Evolutionary conservation across 495 filamentous ascomycete species (phyloP).

Genomic region (Neurospora africana): DNA sequence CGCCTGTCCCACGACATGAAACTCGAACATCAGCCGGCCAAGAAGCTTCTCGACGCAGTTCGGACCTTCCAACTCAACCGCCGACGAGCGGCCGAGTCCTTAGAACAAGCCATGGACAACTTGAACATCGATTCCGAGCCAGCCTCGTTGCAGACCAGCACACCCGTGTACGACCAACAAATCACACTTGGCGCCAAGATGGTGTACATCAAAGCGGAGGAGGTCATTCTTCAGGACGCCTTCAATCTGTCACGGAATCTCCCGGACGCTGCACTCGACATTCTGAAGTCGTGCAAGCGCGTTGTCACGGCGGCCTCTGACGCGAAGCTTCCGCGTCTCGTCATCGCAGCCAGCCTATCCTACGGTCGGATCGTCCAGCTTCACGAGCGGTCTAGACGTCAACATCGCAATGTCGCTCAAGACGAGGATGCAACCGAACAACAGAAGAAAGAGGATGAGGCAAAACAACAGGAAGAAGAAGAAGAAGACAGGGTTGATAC

Average conservation of each 20-base stretch:
- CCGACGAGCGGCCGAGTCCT: background rate
- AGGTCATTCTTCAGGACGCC: background rate
- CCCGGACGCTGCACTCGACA: background rate
- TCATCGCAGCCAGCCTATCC: conserved; percentile 10
- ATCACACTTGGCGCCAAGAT: conserved; percentile 5
- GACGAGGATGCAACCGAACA: too few relatives aligned
- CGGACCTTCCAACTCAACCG: conserved; percentile 1
- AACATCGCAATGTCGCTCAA: background rate
- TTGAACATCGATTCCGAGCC: background rate
- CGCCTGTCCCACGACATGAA: background rate
- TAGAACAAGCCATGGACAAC: background rate
- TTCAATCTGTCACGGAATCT: background rate
- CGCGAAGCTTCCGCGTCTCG: conserved; percentile 10
- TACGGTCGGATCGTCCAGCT: conserved; percentile 7
- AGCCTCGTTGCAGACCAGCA: background rate
- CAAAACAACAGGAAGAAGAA: background rate
- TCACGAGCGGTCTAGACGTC: background rate
- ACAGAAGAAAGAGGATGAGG: too few relatives aligned
- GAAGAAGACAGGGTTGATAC: background rate
- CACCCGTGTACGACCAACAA: conserved; percentile 6
- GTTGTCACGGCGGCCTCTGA: background rate
- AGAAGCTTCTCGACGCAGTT: conserved; percentile 6
- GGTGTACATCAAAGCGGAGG: background rate
- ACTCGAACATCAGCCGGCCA: conserved; percentile 6
- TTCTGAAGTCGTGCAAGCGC: background rate